Evolutionary conservation across 345 rosid species (phyloP).

Genomic region (Combretum micranthum): DNA sequence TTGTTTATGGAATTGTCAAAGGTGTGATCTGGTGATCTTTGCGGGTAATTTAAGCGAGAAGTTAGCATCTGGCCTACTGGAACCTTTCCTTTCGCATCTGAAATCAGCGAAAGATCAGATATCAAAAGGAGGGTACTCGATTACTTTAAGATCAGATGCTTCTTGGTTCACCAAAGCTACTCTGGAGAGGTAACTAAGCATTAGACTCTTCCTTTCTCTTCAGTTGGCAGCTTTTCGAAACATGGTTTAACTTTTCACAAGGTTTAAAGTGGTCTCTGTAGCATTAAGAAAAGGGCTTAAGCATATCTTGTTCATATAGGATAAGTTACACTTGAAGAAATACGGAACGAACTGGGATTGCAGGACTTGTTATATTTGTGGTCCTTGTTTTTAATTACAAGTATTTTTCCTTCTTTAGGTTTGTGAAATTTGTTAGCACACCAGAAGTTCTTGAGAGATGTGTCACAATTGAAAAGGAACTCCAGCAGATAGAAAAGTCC

Average conservation of each 20-base stretch:
- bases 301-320: too few relatives aligned
- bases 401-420: conserved; percentile 29
- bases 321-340: too few relatives aligned
- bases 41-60: conserved; percentile 72
- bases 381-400: neutral
- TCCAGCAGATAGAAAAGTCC: conserved; percentile 74
- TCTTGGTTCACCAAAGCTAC: conserved; percentile 93
- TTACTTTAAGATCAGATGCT: conserved; percentile 52
- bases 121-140: conserved; percentile 84
- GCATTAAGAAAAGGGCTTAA: too few relatives aligned
- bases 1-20: conserved; percentile 16
- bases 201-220: neutral
- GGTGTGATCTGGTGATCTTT: conserved; percentile 87
- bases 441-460: conserved; percentile 99
- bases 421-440: conserved; percentile 85
- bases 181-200: conserved; percentile 53
- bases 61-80: conserved; percentile 76
- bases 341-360: too few relatives aligned
- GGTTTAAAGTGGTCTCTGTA: too few relatives aligned
- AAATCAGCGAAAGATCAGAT: conserved; percentile 80
- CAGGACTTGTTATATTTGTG: too few relatives aligned
- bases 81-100: conserved; percentile 79
- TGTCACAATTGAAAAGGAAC: conserved; percentile 73
- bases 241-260: too few relatives aligned
- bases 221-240: neutral